Conservation (phyloP, 169 alveolate species). For the Plasmodium berghei region DNA sequence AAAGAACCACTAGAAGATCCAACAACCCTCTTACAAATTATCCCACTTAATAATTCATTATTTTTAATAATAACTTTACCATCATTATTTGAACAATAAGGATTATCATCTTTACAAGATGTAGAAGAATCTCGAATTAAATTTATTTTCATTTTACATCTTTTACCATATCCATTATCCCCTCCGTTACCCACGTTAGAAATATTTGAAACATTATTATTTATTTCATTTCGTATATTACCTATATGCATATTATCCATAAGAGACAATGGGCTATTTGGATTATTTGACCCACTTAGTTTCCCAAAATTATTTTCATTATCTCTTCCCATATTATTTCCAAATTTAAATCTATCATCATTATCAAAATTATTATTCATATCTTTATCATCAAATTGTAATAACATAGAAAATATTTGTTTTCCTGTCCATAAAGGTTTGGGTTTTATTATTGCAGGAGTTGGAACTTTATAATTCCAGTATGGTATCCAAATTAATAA, state of each 20-base stretch:
- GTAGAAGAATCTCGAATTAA: constrained; percentile 78
- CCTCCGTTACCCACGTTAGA: constrained; percentile 73
- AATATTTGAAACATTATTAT: background rate
- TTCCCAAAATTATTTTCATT: background rate
- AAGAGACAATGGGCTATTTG: constrained; percentile 35
- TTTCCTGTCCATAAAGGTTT: constrained; percentile 99
- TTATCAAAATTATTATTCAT: constrained; percentile 48
- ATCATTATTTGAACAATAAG: constrained; percentile 81
- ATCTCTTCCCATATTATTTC: constrained; percentile 39
- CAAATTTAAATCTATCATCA: constrained; percentile 58
- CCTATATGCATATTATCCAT: constrained; percentile 17
- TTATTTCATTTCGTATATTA: constrained; percentile 1
- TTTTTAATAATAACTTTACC: constrained; percentile 93
- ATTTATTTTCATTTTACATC: constrained; percentile 78
- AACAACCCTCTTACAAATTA: constrained; percentile 96
- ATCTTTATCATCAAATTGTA: constrained; percentile 90
- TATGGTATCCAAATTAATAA: constrained; percentile 97
- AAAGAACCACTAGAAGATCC: constrained; percentile 99
- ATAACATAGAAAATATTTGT: constrained; percentile 96
- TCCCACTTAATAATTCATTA: constrained; percentile 97
- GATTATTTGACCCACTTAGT: constrained; percentile 15
- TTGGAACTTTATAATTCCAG: constrained; percentile 97
- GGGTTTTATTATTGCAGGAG: constrained; percentile 98
- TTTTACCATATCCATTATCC: constrained; percentile 79
- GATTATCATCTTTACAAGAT: constrained; percentile 78